A percentile compares a stretch with the other conserved stretches of the same genome.
phyloP scores from a whole-genome alignment of 106 monocot species.

The Platanthera guangdongensis region DNA sequence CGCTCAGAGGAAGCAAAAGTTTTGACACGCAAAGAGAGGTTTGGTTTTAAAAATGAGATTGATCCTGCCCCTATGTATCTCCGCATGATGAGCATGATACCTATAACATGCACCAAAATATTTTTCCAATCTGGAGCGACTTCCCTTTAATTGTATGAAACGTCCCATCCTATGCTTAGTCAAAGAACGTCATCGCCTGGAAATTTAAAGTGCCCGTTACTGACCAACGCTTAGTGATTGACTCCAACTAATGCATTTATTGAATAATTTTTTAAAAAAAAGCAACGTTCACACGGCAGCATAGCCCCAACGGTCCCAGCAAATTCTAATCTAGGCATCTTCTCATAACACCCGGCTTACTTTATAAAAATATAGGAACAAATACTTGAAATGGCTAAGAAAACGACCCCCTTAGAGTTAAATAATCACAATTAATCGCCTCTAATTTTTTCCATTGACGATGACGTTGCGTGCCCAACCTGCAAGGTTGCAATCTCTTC shows the following conservation, averaged over 20 bases:
- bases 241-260: not conserved
- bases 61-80: too few relatives aligned
- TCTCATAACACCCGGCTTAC: not conserved
- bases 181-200: not conserved
- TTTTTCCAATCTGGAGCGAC: not conserved
- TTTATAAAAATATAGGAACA: not conserved
- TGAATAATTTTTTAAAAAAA: not conserved
- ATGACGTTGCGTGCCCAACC: not conserved
- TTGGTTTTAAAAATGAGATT: too few relatives aligned
- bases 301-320: not conserved
- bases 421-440: not conserved
- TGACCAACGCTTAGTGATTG: not conserved
- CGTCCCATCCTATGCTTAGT: not conserved
- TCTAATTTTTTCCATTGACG: not conserved
- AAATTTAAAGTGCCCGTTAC: not conserved
- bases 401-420: not conserved
- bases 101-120: too few relatives aligned
- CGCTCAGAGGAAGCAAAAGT: too few relatives aligned
- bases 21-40: too few relatives aligned
- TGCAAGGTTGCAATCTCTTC: not conserved
- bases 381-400: not conserved
- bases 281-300: not conserved
- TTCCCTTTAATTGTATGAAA: not conserved
- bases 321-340: not conserved
- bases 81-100: too few relatives aligned